phyloP scores from a whole-genome alignment of 1,139 yeast genomes.

The Magnusiomyces suaveolens region DNA sequence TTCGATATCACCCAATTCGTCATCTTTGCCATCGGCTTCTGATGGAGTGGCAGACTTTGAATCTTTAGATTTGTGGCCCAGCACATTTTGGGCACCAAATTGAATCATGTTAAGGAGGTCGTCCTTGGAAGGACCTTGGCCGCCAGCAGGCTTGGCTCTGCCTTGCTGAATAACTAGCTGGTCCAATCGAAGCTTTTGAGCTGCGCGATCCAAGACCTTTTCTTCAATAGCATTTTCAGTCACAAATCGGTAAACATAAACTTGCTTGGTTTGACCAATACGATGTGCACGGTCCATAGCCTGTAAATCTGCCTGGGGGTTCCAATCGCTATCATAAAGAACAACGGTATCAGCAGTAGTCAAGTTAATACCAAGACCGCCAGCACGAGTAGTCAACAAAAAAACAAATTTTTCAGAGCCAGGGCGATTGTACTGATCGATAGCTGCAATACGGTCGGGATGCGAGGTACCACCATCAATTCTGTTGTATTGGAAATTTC shows the following conservation, averaged over 20 bases:
- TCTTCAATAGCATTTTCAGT: slow-evolving; percentile 96
- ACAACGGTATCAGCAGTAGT: slow-evolving; percentile 90
- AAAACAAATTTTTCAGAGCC: slow-evolving; percentile 77
- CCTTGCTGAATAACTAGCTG: slow-evolving; percentile 96
- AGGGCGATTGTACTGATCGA: slow-evolving; percentile 82
- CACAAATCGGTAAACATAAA: slow-evolving; percentile 79
- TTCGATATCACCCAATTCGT: slow-evolving; percentile 64
- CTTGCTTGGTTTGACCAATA: slow-evolving; percentile 96
- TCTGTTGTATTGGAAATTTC: slow-evolving; percentile 80
- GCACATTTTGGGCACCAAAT: slow-evolving; percentile 88
- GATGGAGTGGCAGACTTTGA: slow-evolving; percentile 21
- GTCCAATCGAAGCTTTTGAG: slow-evolving; percentile 84
- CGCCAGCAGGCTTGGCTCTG: slow-evolving; percentile 41
- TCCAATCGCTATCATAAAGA: slow-evolving; percentile 93
- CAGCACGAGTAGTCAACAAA: slow-evolving; percentile 92
- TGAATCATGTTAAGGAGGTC: slow-evolving; percentile 92
- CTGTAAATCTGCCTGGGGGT: slow-evolving; percentile 96
- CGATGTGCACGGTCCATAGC: slow-evolving; percentile 99
- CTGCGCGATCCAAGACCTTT: slow-evolving; percentile 89
- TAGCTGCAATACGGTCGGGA: slow-evolving; percentile 84
- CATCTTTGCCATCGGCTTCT: slow-evolving; percentile 22
- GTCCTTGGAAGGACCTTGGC: slow-evolving; percentile 57
- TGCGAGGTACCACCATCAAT: slow-evolving; percentile 94
- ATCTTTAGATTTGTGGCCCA: slow-evolving; percentile 33
- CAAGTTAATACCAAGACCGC: slow-evolving; percentile 91